These are phyloP conservation scores for Aquanectria penicillioides DNA, from an alignment of 2,329 filamentous ascomycete genomes.

Conservation along the genomic window DNA sequence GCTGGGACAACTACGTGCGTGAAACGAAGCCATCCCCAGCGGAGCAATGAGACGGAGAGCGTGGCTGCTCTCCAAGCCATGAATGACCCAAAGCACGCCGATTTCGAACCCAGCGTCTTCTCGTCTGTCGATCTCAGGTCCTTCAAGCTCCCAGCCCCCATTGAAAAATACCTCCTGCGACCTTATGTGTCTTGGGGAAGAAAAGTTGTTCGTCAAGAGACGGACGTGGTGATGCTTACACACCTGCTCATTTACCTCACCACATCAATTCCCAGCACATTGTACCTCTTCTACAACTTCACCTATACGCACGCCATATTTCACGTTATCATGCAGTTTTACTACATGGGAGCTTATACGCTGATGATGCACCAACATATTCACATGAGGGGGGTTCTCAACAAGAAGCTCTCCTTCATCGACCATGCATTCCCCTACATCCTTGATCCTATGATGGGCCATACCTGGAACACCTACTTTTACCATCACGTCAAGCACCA, in stretches of 20 bases:
- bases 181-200: constrained; percentile 69
- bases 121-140: constrained; percentile 52
- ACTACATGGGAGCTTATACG: constrained; percentile 79
- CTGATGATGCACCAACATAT: constrained; percentile 89
- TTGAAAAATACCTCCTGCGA: constrained; percentile 62
- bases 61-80: constrained; percentile 47
- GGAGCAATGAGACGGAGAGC: neutral
- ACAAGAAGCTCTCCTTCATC: constrained; percentile 62
- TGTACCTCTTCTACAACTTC: constrained; percentile 73
- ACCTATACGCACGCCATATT: constrained; percentile 72
- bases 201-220: constrained; percentile 68
- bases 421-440: constrained; percentile 78
- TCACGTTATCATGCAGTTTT: constrained; percentile 73
- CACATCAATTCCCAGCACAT: constrained; percentile 75
- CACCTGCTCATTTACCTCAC: constrained; percentile 78
- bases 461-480: constrained; percentile 87
- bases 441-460: constrained; percentile 79
- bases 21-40: neutral
- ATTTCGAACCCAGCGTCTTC: constrained; percentile 60
- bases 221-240: constrained; percentile 82
- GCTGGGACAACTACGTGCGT: constrained; percentile 17
- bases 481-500: constrained; percentile 90
- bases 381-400: constrained; percentile 76
- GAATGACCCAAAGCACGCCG: constrained; percentile 51
- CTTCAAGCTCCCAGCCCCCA: constrained; percentile 47